Conservation (phyloP, 1,284 basidiomycete species). For the Ustilago vetiveriae region DNA sequence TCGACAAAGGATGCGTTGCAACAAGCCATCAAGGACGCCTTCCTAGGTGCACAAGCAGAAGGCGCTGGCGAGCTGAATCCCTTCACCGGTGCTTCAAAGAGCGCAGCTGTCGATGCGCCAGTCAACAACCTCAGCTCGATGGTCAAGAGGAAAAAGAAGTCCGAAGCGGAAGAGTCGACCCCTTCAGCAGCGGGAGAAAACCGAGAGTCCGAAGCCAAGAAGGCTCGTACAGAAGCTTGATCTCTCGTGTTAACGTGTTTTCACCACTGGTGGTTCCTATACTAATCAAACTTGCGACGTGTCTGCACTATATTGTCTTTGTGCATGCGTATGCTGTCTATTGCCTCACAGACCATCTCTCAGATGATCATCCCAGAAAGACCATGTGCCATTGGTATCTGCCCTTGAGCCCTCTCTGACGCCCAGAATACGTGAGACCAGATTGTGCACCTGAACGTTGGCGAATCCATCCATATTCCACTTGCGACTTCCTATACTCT, state of each 20-base stretch:
- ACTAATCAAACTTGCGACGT: no score
- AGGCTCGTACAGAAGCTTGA: constrained; percentile 33
- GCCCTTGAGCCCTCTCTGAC: constrained; percentile 69
- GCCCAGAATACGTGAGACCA: constrained; percentile 79
- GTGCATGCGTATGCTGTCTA: constrained; percentile 7
- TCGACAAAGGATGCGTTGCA: constrained; percentile 55
- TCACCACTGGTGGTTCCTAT: no score
- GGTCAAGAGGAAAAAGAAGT: constrained; percentile 61
- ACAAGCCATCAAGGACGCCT: constrained; percentile 63
- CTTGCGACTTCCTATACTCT: constrained; percentile 57
- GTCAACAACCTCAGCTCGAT: constrained; percentile 57
- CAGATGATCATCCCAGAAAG: constrained; percentile 31
- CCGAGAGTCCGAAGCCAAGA: constrained; percentile 30
- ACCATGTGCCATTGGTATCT: constrained; percentile 17
- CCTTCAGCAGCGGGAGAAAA: background rate
- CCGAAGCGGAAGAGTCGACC: constrained; percentile 14
- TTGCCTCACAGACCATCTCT: constrained; percentile 20
- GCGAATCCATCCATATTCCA: constrained; percentile 74
- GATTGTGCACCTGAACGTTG: constrained; percentile 85
- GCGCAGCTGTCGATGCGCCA: constrained; percentile 24
- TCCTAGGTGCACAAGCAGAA: constrained; percentile 50
- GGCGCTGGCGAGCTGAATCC: constrained; percentile 14
- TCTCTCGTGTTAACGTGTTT: no score
- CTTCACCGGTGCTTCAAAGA: constrained; percentile 22
- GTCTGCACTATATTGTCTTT: no score